Conservation (phyloP, 306 rosid genomes). For the Crotalaria pallida region DNA sequence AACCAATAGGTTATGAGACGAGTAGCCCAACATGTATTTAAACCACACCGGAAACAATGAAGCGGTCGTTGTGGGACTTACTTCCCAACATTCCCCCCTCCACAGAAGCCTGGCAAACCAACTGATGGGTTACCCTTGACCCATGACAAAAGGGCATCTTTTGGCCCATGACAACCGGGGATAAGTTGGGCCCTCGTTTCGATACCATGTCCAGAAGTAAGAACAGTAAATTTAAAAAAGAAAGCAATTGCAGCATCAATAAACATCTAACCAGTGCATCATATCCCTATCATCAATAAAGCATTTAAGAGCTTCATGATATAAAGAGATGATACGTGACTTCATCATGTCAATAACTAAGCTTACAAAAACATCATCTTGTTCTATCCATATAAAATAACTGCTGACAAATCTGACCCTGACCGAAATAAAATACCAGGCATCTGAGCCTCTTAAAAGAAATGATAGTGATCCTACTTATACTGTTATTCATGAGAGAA, state of each 20-base stretch:
- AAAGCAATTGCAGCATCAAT: neutral
- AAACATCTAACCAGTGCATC: neutral
- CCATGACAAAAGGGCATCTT: too few relatives aligned
- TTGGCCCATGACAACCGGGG: too few relatives aligned
- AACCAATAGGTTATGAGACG: too few relatives aligned
- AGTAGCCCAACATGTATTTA: too few relatives aligned
- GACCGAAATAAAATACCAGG: neutral
- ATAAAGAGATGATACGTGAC: neutral
- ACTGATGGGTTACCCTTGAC: too few relatives aligned
- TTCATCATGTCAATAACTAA: slow-evolving; percentile 10
- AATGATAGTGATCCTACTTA: neutral
- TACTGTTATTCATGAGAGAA: neutral
- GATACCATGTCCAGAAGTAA: too few relatives aligned
- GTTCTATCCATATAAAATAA: slow-evolving; percentile 2
- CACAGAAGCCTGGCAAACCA: too few relatives aligned
- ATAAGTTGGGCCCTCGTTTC: too few relatives aligned
- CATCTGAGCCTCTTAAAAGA: neutral
- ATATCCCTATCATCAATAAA: neutral
- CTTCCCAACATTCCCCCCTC: too few relatives aligned
- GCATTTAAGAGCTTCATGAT: neutral
- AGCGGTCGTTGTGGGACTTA: too few relatives aligned
- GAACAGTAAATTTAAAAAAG: neutral
- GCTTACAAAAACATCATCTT: neutral
- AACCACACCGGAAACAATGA: too few relatives aligned
- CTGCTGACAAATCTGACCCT: slow-evolving; percentile 3